Evolutionary conservation across 2,329 filamentous ascomycete species (phyloP), one percentile per base, ranked within the genome.

Genomic region (Beauveria sp.): DNA sequence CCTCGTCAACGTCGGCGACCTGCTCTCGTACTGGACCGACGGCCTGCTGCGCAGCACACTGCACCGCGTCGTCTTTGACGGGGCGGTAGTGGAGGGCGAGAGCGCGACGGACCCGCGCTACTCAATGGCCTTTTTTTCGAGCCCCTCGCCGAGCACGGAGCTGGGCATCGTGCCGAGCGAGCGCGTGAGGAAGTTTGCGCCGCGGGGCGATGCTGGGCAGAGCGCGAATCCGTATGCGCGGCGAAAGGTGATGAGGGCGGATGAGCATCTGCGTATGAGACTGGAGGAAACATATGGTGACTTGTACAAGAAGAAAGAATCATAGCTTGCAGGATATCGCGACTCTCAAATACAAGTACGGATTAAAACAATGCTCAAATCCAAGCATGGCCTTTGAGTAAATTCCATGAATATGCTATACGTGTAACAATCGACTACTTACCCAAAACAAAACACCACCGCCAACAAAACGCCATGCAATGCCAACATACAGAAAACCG

Each of bases 21-120:
- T 89, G 70, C 76, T 88, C 63, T 88, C 86, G 40, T 95, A 96
- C 73, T 98, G 93, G 93, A 98, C 95, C 1, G 88, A 89, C 65
- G 92, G 93, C 0, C 75, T 97, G 52, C 81, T 98, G 65, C 89
- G 91, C 67, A 92, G 88, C 67, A 97, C 93, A 0, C 85, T 97
- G 6, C 95, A 98, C 71, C 81, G 93, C 12, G 95, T 98, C 34
- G 86, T 93, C 0, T 95, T 96, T 66, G 75, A 79, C 0, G 62
- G 66, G 0, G 67, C 53, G 16, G 62, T 34, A 9, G 70, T 76
- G 1, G 64, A 71, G 2, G 80, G 78, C n/a, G 82, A 83, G 70
- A 75, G 73, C 4, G 79, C 75, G 38, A 67, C 70, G 0, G 81
- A 80, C 28, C 77, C 83, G 63, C 75, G 86, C 53, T 89, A 88